Evolutionary conservation across 2,329 filamentous ascomycete genomes (phyloP), one percentile per base, ranked within the genome.

Genomic region (Nemania diffusa): DNA sequence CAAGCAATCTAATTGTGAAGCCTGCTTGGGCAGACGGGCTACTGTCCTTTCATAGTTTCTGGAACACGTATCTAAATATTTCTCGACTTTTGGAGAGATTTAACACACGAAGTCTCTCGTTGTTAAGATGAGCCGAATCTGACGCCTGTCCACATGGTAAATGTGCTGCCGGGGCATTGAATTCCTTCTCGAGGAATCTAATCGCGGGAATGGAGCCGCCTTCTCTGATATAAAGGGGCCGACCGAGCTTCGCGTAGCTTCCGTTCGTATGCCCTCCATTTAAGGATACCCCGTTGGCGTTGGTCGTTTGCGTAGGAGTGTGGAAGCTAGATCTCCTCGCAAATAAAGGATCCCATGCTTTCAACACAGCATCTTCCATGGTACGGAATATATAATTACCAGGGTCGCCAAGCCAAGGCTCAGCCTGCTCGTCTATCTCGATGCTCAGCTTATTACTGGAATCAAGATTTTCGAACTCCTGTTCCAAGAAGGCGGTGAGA

Each of bases 181-280:
- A 97, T 74, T 97, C 93, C 81, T 97, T 97, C 79, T 98, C 95
- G 42, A 98, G 78, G 76, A 98, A 98, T 5, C 96, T 85, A 64
- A 98, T 98, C 0, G 93, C 93, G 0, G 96, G 96, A 72, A 99
- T 99, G 0, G 92, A 97, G 5, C 96, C 96, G 13, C 96, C 96
- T 80, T 99, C 96, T 9, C 96, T 88, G 72, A 99, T 99, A 78
- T 97, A 98, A 3, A 99, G 84, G 0, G 94, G 95, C 73, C 90
- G 91, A 7, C 82, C 79, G 11, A 74, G 73, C 69, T 82, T 84
- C 3, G 81, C 79, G 42, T 68, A 44, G 9, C 40, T 44, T 52
- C 68, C 65, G 9, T 68, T 69, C 3, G 20, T 2, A 1, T 37
- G 24, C 7, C 4, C 32, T 20, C 50, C 58, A 42, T 58, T 67